These are phyloP conservation scores for Lathyrus aphaca DNA, from an alignment of 306 rosid genomes.

Conservation along the genomic window DNA sequence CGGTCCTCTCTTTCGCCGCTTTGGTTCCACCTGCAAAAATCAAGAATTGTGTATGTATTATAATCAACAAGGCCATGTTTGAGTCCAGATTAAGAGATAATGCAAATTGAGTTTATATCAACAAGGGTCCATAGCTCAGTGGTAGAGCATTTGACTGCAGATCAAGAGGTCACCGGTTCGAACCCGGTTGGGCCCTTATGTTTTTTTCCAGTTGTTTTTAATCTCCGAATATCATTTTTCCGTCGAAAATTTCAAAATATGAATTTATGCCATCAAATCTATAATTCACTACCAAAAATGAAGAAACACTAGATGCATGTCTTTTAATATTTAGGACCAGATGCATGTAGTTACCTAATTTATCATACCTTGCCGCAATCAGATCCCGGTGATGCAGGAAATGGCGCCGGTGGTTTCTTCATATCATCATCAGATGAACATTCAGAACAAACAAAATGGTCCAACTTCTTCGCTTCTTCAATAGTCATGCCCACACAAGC, in stretches of 20 bases:
- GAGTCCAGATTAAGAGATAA: neutral
- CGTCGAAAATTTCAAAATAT: no score
- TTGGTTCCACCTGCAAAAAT: conserved; percentile 65
- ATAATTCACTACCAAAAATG: neutral
- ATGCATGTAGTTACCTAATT: conserved; percentile 41
- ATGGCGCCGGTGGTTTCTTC: conserved; percentile 58
- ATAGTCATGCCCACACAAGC: conserved; percentile 91
- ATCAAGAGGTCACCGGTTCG: conserved; percentile 12
- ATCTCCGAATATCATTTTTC: neutral
- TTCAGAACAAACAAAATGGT: conserved; percentile 82
- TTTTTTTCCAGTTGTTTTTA: neutral
- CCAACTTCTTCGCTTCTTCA: conserved; percentile 82
- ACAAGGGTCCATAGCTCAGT: conserved; percentile 1
- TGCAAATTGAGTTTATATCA: neutral
- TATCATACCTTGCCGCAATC: conserved; percentile 67
- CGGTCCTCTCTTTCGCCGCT: conserved; percentile 74
- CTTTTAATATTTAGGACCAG: neutral
- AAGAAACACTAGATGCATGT: conserved; percentile 4
- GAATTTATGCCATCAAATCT: no score
- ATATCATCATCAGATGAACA: conserved; percentile 71
- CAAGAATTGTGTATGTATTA: neutral
- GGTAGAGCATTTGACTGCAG: conserved; percentile 21
- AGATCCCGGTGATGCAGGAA: conserved; percentile 55
- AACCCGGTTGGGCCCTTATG: neutral
- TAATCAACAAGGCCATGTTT: neutral